phyloP scores from a whole-genome alignment of 2,329 filamentous ascomycete species.

The Paracorniculantispora psalliotae region DNA sequence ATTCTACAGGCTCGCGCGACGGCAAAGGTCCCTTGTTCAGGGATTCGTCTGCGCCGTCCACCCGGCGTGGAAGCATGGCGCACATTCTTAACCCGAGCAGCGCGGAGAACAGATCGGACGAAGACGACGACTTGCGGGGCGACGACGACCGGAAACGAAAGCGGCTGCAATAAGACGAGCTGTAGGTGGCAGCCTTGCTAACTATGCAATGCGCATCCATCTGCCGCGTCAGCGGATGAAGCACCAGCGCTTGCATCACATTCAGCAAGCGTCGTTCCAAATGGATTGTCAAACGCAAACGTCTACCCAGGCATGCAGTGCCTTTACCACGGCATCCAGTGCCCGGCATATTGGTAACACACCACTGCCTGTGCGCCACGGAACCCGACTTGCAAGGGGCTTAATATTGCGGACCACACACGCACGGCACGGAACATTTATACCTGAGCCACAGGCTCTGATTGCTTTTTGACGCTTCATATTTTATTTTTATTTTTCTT shows the following conservation, averaged over 20 bases:
- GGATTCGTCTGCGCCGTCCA: slow-evolving; percentile 53
- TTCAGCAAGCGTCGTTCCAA: too few relatives aligned
- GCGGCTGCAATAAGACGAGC: slow-evolving; percentile 42
- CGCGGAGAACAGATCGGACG: slow-evolving; percentile 50
- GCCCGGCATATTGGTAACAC: too few relatives aligned
- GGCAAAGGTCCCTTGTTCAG: slow-evolving; percentile 47
- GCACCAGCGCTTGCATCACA: too few relatives aligned
- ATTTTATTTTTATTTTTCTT: neutral
- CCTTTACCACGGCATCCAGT: too few relatives aligned
- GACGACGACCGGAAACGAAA: slow-evolving; percentile 60
- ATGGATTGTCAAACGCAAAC: too few relatives aligned
- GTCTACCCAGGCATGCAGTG: neutral
- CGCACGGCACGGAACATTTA: neutral
- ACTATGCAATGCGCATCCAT: too few relatives aligned
- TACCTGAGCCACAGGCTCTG: neutral
- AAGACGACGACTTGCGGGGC: slow-evolving; percentile 50
- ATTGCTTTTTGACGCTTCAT: neutral
- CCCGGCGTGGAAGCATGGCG: slow-evolving; percentile 56
- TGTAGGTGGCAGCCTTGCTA: too few relatives aligned
- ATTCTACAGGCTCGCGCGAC: slow-evolving; percentile 42
- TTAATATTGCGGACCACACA: slow-evolving; percentile 4
- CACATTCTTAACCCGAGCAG: slow-evolving; percentile 59
- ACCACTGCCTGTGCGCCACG: neutral
- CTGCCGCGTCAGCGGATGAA: too few relatives aligned
- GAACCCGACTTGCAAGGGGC: slow-evolving; percentile 11